phyloP scores from a whole-genome alignment of 306 rosid genomes.

The Chamaecrista fasciculata region DNA sequence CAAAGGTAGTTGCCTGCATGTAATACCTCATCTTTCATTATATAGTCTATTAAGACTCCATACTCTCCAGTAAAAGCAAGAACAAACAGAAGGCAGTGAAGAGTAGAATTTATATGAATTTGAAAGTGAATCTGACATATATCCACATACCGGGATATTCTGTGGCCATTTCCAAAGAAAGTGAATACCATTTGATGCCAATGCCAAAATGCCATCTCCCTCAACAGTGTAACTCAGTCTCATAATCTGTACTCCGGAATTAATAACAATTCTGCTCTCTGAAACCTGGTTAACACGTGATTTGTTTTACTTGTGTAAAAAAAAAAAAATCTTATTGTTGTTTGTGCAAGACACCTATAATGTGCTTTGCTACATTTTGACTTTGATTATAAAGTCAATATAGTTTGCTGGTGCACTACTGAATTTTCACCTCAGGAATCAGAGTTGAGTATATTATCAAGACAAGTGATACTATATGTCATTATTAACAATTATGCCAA shows the following conservation, averaged over 20 bases:
- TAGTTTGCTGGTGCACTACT: background rate
- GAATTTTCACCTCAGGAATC: background rate
- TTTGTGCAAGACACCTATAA: background rate
- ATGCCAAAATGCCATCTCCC: slow-evolving; percentile 40
- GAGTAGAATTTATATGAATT: background rate
- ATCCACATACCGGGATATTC: slow-evolving; percentile 24
- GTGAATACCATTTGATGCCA: slow-evolving; percentile 35
- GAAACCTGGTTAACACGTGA: background rate
- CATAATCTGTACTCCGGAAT: slow-evolving; percentile 35
- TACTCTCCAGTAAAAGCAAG: background rate
- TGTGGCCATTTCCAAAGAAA: slow-evolving; percentile 49
- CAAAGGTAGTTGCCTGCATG: slow-evolving; percentile 31
- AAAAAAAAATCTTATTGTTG: background rate
- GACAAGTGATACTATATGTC: background rate
- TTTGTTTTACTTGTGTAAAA: background rate
- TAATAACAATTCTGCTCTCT: background rate
- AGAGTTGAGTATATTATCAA: background rate
- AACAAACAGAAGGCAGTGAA: background rate
- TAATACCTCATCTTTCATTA: background rate
- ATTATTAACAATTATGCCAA: background rate
- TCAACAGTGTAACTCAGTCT: slow-evolving; percentile 36
- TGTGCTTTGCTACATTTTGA: background rate
- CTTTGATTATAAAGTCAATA: background rate
- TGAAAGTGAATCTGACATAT: background rate
- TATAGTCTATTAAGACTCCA: slow-evolving; percentile 1